These are phyloP conservation scores for Penicillium silybi DNA, from an alignment of 495 filamentous ascomycete genomes.

Conservation along the genomic window DNA sequence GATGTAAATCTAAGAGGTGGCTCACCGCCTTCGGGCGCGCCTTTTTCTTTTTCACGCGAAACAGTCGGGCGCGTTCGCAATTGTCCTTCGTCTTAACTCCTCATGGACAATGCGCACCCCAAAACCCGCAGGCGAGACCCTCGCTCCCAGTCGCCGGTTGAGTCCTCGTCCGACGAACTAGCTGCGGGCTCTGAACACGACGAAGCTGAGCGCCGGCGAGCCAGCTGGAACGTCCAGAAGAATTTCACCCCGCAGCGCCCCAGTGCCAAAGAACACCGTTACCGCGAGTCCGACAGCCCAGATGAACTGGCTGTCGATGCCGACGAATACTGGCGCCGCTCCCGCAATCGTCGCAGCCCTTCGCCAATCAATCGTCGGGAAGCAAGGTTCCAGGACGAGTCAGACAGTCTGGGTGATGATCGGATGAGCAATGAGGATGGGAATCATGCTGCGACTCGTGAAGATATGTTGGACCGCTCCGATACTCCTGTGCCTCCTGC, in stretches of 20 bases:
- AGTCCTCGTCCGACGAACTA: slow-evolving; percentile 53
- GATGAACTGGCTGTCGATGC: slow-evolving; percentile 44
- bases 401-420: slow-evolving; percentile 15
- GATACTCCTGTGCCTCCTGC: slow-evolving; percentile 30
- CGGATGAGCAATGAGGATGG: slow-evolving; percentile 8
- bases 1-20: not conserved
- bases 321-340: slow-evolving; percentile 38
- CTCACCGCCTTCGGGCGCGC: slow-evolving; percentile 6
- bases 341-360: slow-evolving; percentile 26
- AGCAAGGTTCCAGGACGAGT: slow-evolving; percentile 17
- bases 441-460: slow-evolving; percentile 1
- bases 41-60: slow-evolving; percentile 12
- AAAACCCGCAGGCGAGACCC: slow-evolving; percentile 54
- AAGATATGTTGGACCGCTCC: slow-evolving; percentile 28
- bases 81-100: slow-evolving; percentile 3
- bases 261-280: slow-evolving; percentile 25
- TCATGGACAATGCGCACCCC: slow-evolving; percentile 33
- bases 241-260: slow-evolving; percentile 37
- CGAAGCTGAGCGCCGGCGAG: slow-evolving; percentile 37
- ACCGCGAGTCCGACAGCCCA: slow-evolving; percentile 39
- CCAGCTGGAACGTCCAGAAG: slow-evolving; percentile 36
- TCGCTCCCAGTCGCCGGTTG: slow-evolving; percentile 31
- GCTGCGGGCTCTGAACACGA: slow-evolving; percentile 42
- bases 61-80: slow-evolving; percentile 7
- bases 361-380: slow-evolving; percentile 17